These are phyloP conservation scores for Cornus suecica DNA, from an alignment of 148 eudicot species.

Conservation along the genomic window DNA sequence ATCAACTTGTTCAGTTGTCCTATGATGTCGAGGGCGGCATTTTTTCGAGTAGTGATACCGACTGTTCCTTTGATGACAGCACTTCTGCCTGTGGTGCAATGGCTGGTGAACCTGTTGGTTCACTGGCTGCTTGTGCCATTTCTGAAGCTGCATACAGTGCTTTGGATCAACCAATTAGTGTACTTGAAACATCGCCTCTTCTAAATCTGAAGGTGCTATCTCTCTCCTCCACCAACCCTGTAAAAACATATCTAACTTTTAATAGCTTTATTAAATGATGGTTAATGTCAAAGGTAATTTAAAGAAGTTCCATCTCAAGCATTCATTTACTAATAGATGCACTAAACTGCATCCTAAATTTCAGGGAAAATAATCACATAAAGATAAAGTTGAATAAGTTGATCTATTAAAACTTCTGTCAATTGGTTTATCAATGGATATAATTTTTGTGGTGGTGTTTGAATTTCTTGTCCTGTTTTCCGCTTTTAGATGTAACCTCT, in stretches of 20 bases:
- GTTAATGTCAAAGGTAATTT: neutral
- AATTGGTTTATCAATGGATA: neutral
- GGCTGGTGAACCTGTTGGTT: slow-evolving; percentile 84
- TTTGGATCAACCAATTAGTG: slow-evolving; percentile 82
- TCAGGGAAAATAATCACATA: neutral
- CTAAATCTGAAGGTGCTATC: slow-evolving; percentile 73
- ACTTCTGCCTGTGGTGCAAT: slow-evolving; percentile 22
- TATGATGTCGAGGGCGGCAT: slow-evolving; percentile 31
- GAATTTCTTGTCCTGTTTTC: neutral
- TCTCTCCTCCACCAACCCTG: neutral
- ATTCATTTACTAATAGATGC: neutral
- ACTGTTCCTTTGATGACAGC: slow-evolving; percentile 16
- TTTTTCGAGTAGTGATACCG: slow-evolving; percentile 10
- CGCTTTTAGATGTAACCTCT: too few relatives aligned
- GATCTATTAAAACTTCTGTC: neutral
- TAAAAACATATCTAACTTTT: neutral
- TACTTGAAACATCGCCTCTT: slow-evolving; percentile 83
- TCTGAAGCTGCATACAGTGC: slow-evolving; percentile 97
- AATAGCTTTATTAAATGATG: neutral
- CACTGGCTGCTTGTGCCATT: slow-evolving; percentile 88
- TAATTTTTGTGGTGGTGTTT: neutral
- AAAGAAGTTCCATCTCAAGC: neutral
- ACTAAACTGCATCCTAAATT: neutral
- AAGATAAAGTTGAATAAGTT: neutral
- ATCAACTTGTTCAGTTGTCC: slow-evolving; percentile 74